phyloP scores from a whole-genome alignment of 2,329 filamentous ascomycete species.

The Sphaerulina vaccinii region DNA sequence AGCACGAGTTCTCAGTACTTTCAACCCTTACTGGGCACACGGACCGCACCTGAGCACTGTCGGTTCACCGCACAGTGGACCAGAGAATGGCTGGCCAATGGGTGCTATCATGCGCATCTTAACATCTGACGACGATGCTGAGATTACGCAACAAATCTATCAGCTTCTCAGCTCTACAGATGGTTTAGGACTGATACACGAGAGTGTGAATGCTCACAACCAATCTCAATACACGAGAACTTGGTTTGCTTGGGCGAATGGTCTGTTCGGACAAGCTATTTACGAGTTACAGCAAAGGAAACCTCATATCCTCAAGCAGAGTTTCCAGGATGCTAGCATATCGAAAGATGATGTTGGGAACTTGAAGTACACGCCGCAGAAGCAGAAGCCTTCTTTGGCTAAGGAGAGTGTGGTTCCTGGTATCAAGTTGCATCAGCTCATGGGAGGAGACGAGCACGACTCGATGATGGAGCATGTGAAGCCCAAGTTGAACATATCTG shows the following conservation, averaged over 20 bases:
- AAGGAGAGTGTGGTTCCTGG: background rate
- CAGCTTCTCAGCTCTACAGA: slow-evolving; percentile 46
- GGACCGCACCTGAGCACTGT: slow-evolving; percentile 48
- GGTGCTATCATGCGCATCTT: slow-evolving; percentile 49
- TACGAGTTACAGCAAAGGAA: slow-evolving; percentile 4
- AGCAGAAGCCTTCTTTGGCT: background rate
- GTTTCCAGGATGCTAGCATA: slow-evolving; percentile 6
- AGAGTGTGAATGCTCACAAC: slow-evolving; percentile 49
- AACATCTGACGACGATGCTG: slow-evolving; percentile 45
- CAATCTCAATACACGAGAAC: slow-evolving; percentile 45
- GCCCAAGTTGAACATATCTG: background rate
- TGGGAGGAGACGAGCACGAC: background rate
- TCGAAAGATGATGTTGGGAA: slow-evolving; percentile 7
- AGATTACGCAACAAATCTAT: slow-evolving; percentile 43
- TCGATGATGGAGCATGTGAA: background rate
- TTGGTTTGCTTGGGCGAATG: slow-evolving; percentile 62
- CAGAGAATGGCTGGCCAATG: slow-evolving; percentile 42
- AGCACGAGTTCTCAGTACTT: slow-evolving; percentile 40
- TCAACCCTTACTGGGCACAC: slow-evolving; percentile 49
- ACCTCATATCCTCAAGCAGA: background rate
- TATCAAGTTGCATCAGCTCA: background rate
- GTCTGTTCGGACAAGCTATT: slow-evolving; percentile 10
- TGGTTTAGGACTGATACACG: slow-evolving; percentile 49
- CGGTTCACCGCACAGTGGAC: slow-evolving; percentile 48
- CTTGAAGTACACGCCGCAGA: background rate